Evolutionary conservation across 2,329 filamentous ascomycete genomes (phyloP).

Genomic region (Trichoderma harzianum): DNA sequence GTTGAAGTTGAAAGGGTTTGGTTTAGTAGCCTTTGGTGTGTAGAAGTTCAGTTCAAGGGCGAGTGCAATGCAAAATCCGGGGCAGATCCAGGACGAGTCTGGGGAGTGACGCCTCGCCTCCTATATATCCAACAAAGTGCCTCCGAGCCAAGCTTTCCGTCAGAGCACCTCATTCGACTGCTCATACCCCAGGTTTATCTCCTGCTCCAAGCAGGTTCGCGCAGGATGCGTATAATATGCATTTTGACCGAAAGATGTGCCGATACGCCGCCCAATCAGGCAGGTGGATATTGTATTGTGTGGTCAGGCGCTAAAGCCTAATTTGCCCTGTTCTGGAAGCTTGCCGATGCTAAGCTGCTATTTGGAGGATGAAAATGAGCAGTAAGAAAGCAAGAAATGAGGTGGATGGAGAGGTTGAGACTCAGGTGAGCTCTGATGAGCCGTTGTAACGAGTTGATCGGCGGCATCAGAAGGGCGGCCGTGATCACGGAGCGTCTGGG

Average conservation of each 20-base stretch:
- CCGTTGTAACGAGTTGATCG: background rate
- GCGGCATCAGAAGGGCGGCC: background rate
- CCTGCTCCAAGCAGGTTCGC: conserved; percentile 17
- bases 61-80: conserved; percentile 4
- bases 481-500: background rate
- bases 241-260: conserved; percentile 19
- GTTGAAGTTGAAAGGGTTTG: background rate
- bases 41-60: background rate
- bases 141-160: background rate
- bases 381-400: background rate
- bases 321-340: background rate
- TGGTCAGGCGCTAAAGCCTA: conserved; percentile 10
- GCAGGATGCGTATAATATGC: conserved; percentile 15
- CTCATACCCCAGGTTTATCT: conserved; percentile 15
- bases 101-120: background rate
- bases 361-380: background rate
- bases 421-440: background rate
- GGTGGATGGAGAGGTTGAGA: background rate
- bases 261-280: conserved; percentile 11
- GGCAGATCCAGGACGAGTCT: background rate
- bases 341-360: background rate
- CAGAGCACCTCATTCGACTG: conserved; percentile 5
- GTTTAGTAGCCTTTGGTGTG: background rate
- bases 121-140: conserved; percentile 5
- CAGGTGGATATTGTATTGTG: conserved; percentile 2